These are phyloP conservation scores for Multifurca ochricompacta DNA, from an alignment of 768 basidiomycete species.

Conservation along the genomic window DNA sequence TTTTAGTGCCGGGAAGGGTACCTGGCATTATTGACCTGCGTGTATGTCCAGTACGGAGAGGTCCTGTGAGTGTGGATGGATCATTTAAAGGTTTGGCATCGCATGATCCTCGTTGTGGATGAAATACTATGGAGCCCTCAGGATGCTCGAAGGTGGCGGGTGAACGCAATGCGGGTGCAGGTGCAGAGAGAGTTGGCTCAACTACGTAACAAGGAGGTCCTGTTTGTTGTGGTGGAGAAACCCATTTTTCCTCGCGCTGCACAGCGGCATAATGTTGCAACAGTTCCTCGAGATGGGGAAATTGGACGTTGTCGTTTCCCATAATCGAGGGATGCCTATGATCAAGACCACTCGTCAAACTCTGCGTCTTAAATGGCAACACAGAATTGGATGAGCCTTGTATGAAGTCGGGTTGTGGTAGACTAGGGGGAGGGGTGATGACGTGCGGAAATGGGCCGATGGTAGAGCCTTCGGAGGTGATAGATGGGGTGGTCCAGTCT, in stretches of 20 bases:
- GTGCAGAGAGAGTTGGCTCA: neutral
- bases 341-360: neutral
- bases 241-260: neutral
- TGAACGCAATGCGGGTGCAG: neutral
- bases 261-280: conserved; percentile 2
- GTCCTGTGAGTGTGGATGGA: neutral
- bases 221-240: neutral
- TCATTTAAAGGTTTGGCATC: neutral
- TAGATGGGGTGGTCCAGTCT: conserved; percentile 1
- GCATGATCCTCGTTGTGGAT: neutral
- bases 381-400: conserved; percentile 7
- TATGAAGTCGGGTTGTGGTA: conserved; percentile 5
- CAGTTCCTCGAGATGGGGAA: neutral
- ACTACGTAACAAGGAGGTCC: neutral
- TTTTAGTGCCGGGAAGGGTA: conserved; percentile 1
- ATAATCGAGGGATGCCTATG: neutral
- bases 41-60: neutral
- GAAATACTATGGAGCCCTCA: neutral
- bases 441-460: neutral
- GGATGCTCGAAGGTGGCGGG: neutral
- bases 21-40: conserved; percentile 8
- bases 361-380: neutral
- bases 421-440: neutral
- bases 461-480: neutral
- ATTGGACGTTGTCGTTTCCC: neutral